A percentile compares a stretch with the other conserved stretches of the same genome.
Evolutionary conservation across 75 land plant genomes (phyloP).

Genomic region (Picea glauca): DNA sequence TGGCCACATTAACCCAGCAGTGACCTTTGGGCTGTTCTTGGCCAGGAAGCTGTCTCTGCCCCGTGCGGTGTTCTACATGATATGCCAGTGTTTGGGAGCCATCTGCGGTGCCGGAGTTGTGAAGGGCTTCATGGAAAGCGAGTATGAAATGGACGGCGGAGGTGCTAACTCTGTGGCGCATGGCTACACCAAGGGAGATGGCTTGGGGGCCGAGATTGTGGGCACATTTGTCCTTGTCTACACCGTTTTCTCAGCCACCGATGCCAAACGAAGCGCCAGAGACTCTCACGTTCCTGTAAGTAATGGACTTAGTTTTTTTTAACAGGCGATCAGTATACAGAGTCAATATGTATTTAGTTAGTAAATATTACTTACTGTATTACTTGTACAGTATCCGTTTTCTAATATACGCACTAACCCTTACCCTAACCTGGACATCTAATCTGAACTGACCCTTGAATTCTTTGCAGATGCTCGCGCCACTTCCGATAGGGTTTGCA

Average conservation of each 20-base stretch:
- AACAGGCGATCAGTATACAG: no score
- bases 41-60: conserved; percentile 41
- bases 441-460: no score
- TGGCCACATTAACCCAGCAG: conserved; percentile 47
- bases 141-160: conserved; percentile 26
- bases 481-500: conserved; percentile 46
- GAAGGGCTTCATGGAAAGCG: conserved; percentile 32
- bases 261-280: conserved; percentile 44
- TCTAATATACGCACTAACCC: no score
- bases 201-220: conserved; percentile 41
- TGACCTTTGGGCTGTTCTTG: conserved; percentile 38
- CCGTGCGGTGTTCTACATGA: conserved; percentile 29
- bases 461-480: conserved; percentile 12
- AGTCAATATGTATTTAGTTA: no score
- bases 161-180: conserved; percentile 35
- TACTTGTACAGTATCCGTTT: no score
- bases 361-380: no score
- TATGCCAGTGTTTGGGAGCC: conserved; percentile 39
- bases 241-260: conserved; percentile 50
- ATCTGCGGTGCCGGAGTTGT: conserved; percentile 42
- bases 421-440: no score
- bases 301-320: no score
- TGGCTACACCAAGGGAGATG: conserved; percentile 50
- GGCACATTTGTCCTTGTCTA: conserved; percentile 46
- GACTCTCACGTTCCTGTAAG: conserved; percentile 45